Base-by-base conservation (phyloP, 208 protist species). In the Trypanosoma lewisi region DNA sequence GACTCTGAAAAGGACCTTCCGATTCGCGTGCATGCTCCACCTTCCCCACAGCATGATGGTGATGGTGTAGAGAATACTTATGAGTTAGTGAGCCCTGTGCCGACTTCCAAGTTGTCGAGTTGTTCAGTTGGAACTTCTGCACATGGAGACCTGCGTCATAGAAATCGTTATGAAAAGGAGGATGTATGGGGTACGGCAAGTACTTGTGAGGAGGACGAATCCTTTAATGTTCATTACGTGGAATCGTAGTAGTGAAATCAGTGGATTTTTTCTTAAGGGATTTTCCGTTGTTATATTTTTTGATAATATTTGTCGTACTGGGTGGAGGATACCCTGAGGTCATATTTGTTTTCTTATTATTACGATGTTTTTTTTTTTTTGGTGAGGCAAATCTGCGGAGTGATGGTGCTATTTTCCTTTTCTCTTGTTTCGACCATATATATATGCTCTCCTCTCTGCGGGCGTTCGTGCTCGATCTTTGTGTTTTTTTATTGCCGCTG, bases 181-280 rank as follows among this genome's bases (percentile, higher is more conserved):
- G 57, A 44, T 25, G 11, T 19, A 8, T 41, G 28, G 2, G 49
- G 16, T 27, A 66, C 37, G 1, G 44, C 25, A 16, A 72, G 56
- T 51, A 0, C 21, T 3, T 25, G 25, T 33, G 67, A 65, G 5
- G 67, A 72, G 9, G 57, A 72, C 48, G 67, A 65, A 23, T 60
- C 67, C 4, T 72, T 72, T 58, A 66, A 39, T 12, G 67, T 72
- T 30, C 56, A 72, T 72, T 57, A 72, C 28, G 55, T 65, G 14
- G 4, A 47, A 21, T 31, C 25, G 25, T 37, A n/a, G 42, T 23
- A 39, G 12, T 4, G 16, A 17, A 28, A 23, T 19, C 1, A 1
- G 14, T 27, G 34, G 25, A 31, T 34, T 21, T 19, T 31, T 19
- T 6, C 7, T 3, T 5, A 28, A 28, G 37, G 7, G 3, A 28